Evolutionary conservation across 2,329 filamentous ascomycete species (phyloP), one percentile per base, ranked within the genome.

Genomic region (Parafenestella ontariensis): DNA sequence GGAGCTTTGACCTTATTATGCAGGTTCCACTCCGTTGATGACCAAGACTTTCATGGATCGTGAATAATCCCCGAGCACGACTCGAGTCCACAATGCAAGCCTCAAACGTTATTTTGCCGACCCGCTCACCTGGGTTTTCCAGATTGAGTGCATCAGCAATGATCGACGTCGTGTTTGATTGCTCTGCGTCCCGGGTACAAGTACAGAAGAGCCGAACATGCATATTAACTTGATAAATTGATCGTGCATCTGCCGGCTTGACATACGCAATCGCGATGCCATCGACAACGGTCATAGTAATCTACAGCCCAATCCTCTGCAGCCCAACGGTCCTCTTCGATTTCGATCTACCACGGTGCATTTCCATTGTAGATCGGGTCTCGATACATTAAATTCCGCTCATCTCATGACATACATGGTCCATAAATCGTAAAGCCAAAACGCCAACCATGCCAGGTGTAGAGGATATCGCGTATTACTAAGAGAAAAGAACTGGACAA

Each of bases 381-480:
- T 41, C 18, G 43, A 36, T 36, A 5, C 20, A 36, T 34, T 17
- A 36, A 15, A 46, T 36, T 10, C 17, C 18, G 46, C 48, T 33
- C 46, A 53, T 31, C 15, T 43, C 37, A 52, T 54, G 40, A 41
- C 29, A 46, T 34, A 56, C 51, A 49, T 56, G 39, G 52, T 54
- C 41, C 57, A 52, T 59, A 44, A 59, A 56, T 62, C 59, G 43
- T 63, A 31, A 60, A 50, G 24, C 57, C 49, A 36, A 51, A 56
- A 60, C 55, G 53, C 63, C 56, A 34, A 61, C 51, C 62, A 61
- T 58, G 49, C 37, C 21, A 21, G 9, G 11, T 21, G 10, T 11
- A 18, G 55, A 58, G 52, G 51, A 64, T 71, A 65, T 70, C 60
- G 54, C 53, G 55, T 42, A 55, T 43, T 24, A 28, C 44, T 17